Base-by-base conservation (phyloP, 2,329 filamentous ascomycete genomes). In the Monilinia aucupariae region DNA sequence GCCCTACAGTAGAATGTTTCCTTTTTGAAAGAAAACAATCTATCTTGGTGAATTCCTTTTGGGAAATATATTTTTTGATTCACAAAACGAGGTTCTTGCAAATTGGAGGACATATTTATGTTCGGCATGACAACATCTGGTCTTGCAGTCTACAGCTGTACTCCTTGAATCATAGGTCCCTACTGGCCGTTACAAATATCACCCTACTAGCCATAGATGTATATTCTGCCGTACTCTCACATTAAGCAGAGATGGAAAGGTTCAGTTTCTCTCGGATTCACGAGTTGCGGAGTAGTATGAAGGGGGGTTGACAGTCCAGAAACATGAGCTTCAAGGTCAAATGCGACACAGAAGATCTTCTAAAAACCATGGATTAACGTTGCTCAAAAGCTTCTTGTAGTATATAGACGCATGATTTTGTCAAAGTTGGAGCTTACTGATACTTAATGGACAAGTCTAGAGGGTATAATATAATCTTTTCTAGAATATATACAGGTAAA, bases 191-290 rank as follows among this genome's bases (percentile, higher is more conserved):
- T 12, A 25, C 1, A 1, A 15, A 1, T 13, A 7, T 51, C 30
- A n/a, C 17, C 20, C 4, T 15, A 3, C 25, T 15, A 56, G 41
- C 27, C 20, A 25, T 6, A 34, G 17, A 7, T 47, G 5, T 58
- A 5, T 13, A 15, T 5, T 3, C 17, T 41, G 1, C 8, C 1
- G 9, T 20, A 9, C 4, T 1, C 8, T 3, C 5, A 7, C n/a
- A 25, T 20, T 8, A 7, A 34, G 7, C 20, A 25, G 32, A 20
- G 6, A 47, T 2, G 2, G 0, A 15, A 52, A 34, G 4, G 30
- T 1, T 2, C 9, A 25, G 20, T 22, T 9, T 0, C 13, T 22
- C n/a, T 41, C 1, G 1, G 4, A 2, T 5, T 9, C 12, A 34
- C 5, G 2, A 47, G 6, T 22, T 12, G 30, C 20, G 17, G 17